Evolutionary conservation across 805 yeast species (phyloP).

Genomic region (Metschnikowia bowlesiae): DNA sequence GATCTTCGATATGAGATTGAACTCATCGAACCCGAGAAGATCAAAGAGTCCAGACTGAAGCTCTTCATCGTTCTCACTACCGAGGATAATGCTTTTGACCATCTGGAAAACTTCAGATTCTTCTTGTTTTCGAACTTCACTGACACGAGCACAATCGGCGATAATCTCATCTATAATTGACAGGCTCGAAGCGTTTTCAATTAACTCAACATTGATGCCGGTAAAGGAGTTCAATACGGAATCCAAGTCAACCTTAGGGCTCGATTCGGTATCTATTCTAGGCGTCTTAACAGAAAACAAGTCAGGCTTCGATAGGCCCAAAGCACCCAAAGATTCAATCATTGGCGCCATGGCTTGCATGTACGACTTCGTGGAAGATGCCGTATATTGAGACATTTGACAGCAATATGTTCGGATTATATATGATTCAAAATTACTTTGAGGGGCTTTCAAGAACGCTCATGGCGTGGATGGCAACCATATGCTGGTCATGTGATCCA

Average conservation of each 20-base stretch:
- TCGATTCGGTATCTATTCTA: constrained; percentile 33
- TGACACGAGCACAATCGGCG: constrained; percentile 30
- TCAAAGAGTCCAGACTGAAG: constrained; percentile 74
- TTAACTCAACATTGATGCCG: constrained; percentile 23
- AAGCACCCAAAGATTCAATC: constrained; percentile 41
- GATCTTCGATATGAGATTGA: constrained; percentile 69
- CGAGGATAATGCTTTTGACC: constrained; percentile 28
- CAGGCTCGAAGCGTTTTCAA: constrained; percentile 13
- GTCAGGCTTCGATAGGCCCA: constrained; percentile 12
- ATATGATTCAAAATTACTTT: neutral
- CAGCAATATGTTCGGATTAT: neutral
- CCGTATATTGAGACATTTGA: constrained; percentile 41
- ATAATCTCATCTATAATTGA: constrained; percentile 20
- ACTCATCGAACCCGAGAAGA: constrained; percentile 77
- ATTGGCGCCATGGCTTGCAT: constrained; percentile 75
- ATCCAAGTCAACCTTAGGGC: constrained; percentile 24
- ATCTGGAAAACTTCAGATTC: constrained; percentile 27
- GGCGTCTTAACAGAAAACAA: constrained; percentile 25
- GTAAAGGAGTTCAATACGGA: constrained; percentile 35
- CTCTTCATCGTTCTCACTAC: constrained; percentile 47
- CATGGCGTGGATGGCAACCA: neutral
- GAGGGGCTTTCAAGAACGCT: neutral
- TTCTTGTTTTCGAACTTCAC: constrained; percentile 29
- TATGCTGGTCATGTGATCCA: neutral
- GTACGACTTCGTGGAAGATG: constrained; percentile 65